Base-by-base conservation (phyloP, 2,329 filamentous ascomycete genomes). In the Monilinia fructigena region DNA sequence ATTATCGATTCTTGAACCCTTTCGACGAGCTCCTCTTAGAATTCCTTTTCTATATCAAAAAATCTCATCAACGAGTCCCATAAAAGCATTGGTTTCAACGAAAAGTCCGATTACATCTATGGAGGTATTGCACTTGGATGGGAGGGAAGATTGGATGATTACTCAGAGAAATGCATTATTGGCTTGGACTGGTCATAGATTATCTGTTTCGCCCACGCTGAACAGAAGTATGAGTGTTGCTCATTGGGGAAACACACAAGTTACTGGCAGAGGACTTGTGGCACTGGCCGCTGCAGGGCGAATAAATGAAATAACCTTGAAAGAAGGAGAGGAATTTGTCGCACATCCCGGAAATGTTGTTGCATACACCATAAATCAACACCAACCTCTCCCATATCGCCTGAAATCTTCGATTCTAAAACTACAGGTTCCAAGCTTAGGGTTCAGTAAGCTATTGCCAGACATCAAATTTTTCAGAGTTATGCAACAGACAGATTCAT, bases 11-110 rank as follows among this genome's bases (percentile, higher is more conserved):
- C 86, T 98, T 65, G 90, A 93, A 68, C 95, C 95, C 20, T 84
- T 97, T 75, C 86, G 88, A 67, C 88, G 95, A 77, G 89, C 90
- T 31, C 79, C 88, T 58, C 85, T 96, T 38, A 92, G 93, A 71
- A 90, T 98, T 61, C 95, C 95, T 0, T 99, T 99, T 79, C 84
- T 99, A 68, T 98, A 98, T 80, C 94, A 98, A 80, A 83, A 90
- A 79, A 86, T 98, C 71, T 89, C 92, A 45, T 94, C 94, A 0
- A 93, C 93, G 0, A 91, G 88, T 56, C 93, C 95, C 1, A 85
- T 97, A 71, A 96, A 91, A 54, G 93, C 93, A 42, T 82, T 99
- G 70, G 90, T 99, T 72, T 91, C 91, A 40, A 93, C 94, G 31
- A 95, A 93, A 77, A 92, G 92, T 6, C 87, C 92, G 5, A 88